These are phyloP conservation scores for Candida ulmi DNA, from an alignment of 805 yeast species.

Conservation along the genomic window DNA sequence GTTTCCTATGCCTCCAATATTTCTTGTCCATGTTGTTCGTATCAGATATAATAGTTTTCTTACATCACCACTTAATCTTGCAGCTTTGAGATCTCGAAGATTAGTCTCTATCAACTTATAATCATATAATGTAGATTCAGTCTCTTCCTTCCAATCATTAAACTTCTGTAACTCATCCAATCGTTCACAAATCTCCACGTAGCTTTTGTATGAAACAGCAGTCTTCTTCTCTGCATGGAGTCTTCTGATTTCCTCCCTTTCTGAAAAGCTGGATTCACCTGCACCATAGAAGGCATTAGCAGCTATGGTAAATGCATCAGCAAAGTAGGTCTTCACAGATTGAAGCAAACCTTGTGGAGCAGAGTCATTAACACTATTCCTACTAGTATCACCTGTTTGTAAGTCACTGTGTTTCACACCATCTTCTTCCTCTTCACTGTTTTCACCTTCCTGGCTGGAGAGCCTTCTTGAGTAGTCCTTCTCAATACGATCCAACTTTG, in stretches of 20 bases:
- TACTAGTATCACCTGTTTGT: too few species aligned
- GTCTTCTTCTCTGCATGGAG: conserved; percentile 39
- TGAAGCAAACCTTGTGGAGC: too few species aligned
- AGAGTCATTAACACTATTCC: too few species aligned
- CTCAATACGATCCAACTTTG: conserved; percentile 1
- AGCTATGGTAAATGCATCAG: not conserved
- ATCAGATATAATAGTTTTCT: conserved; percentile 63
- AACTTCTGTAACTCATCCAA: conserved; percentile 63
- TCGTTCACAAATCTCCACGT: conserved; percentile 59
- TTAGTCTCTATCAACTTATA: conserved; percentile 49
- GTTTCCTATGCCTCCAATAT: conserved; percentile 84
- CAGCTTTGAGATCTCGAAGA: conserved; percentile 50
- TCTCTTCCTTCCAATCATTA: conserved; percentile 65
- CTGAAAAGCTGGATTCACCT: conserved; percentile 15
- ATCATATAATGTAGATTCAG: conserved; percentile 68
- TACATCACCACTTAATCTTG: conserved; percentile 54
- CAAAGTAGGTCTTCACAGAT: conserved; percentile 3
- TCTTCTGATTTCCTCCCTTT: conserved; percentile 31
- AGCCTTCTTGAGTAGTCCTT: not conserved
- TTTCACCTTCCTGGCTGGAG: too few species aligned
- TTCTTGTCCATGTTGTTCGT: conserved; percentile 80
- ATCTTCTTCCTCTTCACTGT: too few species aligned
- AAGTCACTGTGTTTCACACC: not conserved
- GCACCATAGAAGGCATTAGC: conserved; percentile 5
- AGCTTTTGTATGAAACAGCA: conserved; percentile 50